These are phyloP conservation scores for Prunus yedoensis DNA, from an alignment of 331 rosid species.

Conservation along the genomic window DNA sequence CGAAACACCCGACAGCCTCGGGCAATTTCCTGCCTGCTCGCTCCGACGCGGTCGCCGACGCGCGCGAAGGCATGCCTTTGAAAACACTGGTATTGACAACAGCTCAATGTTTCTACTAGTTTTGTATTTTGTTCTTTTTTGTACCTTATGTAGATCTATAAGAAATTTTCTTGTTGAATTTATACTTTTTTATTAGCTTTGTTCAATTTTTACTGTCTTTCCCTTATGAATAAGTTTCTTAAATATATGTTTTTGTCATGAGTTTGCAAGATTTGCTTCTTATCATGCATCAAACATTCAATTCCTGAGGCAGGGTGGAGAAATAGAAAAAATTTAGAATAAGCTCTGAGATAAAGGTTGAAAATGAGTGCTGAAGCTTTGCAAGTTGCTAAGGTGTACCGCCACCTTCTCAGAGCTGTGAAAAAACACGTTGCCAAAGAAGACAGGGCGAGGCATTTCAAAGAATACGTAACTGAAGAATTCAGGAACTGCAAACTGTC, in stretches of 20 bases:
- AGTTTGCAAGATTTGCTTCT: not conserved
- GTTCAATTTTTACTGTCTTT: not conserved
- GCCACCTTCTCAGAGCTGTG: slow-evolving; percentile 69
- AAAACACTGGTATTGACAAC: too few relatives aligned
- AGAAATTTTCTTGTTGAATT: not conserved
- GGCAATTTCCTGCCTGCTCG: too few relatives aligned
- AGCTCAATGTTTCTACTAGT: not conserved
- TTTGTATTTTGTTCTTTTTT: not conserved
- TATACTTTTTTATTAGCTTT: not conserved
- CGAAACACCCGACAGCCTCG: too few relatives aligned
- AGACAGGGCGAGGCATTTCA: slow-evolving; percentile 58
- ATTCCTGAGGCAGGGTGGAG: too few relatives aligned
- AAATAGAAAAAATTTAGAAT: not conserved
- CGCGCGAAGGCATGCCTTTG: too few relatives aligned
- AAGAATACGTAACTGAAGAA: slow-evolving; percentile 55
- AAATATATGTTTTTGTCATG: not conserved
- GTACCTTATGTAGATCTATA: not conserved
- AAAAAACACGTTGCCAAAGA: slow-evolving; percentile 71
- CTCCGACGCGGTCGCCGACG: too few relatives aligned
- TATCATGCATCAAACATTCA: too few relatives aligned
- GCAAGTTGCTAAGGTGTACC: slow-evolving; percentile 63
- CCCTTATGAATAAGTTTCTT: not conserved
- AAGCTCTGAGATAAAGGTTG: slow-evolving; percentile 6
- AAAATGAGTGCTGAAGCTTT: slow-evolving; percentile 56
- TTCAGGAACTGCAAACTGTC: slow-evolving; percentile 48